Evolutionary conservation across 2,329 filamentous ascomycete genomes (phyloP).

Genomic region (Pezicula carpinea): DNA sequence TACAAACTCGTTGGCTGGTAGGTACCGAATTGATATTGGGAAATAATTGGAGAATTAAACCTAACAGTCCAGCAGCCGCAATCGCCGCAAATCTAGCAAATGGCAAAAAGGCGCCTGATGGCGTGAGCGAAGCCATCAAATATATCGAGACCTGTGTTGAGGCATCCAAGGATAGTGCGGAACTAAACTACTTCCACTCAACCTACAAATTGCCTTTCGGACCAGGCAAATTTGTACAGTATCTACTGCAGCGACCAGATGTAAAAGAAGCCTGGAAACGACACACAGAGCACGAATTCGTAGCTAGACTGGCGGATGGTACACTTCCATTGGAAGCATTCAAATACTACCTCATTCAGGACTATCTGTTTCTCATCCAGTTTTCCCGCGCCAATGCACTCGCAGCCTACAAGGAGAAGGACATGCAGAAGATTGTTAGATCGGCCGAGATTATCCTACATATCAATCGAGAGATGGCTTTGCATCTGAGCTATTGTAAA

Average conservation of each 20-base stretch:
- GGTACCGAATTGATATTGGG: too few relatives aligned
- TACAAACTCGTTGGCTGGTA: too few relatives aligned
- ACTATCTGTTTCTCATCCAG: constrained; percentile 77
- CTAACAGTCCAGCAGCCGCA: constrained; percentile 41
- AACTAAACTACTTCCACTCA: constrained; percentile 73
- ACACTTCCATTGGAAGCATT: constrained; percentile 70
- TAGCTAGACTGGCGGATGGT: constrained; percentile 67
- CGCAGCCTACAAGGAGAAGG: constrained; percentile 75
- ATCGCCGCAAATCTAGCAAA: constrained; percentile 64
- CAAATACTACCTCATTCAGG: constrained; percentile 81
- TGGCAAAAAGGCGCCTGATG: constrained; percentile 47
- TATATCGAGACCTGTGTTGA: constrained; percentile 67
- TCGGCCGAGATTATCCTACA: constrained; percentile 66
- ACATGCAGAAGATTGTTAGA: constrained; percentile 63
- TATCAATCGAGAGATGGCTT: constrained; percentile 69
- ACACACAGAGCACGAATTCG: constrained; percentile 77
- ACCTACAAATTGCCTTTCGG: constrained; percentile 60
- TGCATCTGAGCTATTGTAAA: constrained; percentile 77
- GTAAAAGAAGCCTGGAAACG: constrained; percentile 66
- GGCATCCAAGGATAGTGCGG: constrained; percentile 52
- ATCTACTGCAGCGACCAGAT: constrained; percentile 67
- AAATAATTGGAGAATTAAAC: too few relatives aligned
- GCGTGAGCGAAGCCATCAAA: constrained; percentile 57
- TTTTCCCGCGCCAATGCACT: constrained; percentile 82
- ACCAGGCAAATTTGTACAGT: constrained; percentile 74